A percentile compares a stretch with the other conserved stretches of the same genome.
These are phyloP conservation scores for Priceomyces melissophilus DNA, from an alignment of 805 yeast genomes.

Conservation along the genomic window DNA sequence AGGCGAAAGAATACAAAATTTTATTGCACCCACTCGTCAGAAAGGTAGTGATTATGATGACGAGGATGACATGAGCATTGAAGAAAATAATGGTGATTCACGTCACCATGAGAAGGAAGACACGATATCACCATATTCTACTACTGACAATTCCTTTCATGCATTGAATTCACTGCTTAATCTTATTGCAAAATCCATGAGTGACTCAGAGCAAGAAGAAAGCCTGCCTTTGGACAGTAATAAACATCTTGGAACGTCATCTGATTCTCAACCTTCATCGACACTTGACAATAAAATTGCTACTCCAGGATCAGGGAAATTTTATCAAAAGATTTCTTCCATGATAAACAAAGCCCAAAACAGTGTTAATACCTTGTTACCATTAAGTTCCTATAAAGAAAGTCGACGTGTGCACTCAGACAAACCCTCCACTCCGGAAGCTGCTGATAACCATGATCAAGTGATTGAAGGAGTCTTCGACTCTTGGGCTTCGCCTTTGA, in stretches of 20 bases:
- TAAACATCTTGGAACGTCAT: neutral
- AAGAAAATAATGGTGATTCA: slow-evolving; percentile 1
- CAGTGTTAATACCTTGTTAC: slow-evolving; percentile 15
- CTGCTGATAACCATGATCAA: too few species aligned
- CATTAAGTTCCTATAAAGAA: slow-evolving; percentile 5
- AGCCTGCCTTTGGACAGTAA: neutral
- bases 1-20: neutral
- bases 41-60: neutral
- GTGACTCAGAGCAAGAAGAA: neutral
- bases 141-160: slow-evolving; percentile 21
- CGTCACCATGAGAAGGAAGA: slow-evolving; percentile 6
- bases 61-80: neutral
- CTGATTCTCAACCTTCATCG: slow-evolving; percentile 6
- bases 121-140: slow-evolving; percentile 4
- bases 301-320: slow-evolving; percentile 2
- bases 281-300: too few species aligned
- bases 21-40: neutral
- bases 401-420: too few species aligned
- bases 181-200: neutral
- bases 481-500: too few species aligned
- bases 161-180: slow-evolving; percentile 4
- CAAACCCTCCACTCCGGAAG: too few species aligned
- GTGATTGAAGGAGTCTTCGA: too few species aligned
- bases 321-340: slow-evolving; percentile 15
- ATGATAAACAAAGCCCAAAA: slow-evolving; percentile 13